Evolutionary conservation across 2,329 filamentous ascomycete genomes (phyloP).

Genomic region (Alternaria panax): DNA sequence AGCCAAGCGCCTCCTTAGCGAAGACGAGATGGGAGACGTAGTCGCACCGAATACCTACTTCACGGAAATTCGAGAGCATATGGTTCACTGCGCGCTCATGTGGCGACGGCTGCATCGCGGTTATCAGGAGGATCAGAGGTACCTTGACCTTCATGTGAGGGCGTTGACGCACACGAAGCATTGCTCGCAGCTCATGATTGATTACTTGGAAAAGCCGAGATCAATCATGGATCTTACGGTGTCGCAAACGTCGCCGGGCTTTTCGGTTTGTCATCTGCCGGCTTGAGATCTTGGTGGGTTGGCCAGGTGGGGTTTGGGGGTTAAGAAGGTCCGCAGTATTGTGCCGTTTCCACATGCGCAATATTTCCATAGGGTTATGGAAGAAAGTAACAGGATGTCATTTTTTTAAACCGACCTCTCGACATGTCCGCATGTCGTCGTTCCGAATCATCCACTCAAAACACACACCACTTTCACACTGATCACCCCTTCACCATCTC

Average conservation of each 20-base stretch:
- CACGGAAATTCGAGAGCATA: conserved; percentile 9
- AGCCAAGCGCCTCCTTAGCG: conserved; percentile 3
- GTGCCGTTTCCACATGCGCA: accelerated
- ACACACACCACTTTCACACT: too few relatives aligned
- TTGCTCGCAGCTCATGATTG: background rate
- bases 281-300: background rate
- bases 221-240: background rate
- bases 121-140: background rate
- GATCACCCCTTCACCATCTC: too few relatives aligned
- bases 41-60: conserved; percentile 12
- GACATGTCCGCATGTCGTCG: too few relatives aligned
- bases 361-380: background rate
- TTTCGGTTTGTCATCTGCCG: background rate
- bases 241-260: background rate
- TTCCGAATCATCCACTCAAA: too few relatives aligned
- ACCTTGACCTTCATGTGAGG: background rate
- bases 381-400: too few relatives aligned
- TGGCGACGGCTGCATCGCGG: conserved; percentile 9
- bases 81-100: conserved; percentile 13
- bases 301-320: background rate
- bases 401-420: background rate
- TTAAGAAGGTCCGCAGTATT: background rate
- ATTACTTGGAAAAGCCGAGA: background rate
- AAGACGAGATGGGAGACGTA: conserved; percentile 13
- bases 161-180: background rate